phyloP scores from a whole-genome alignment of 2,329 filamentous ascomycete genomes.

The Rhynchosporium graminicola region DNA sequence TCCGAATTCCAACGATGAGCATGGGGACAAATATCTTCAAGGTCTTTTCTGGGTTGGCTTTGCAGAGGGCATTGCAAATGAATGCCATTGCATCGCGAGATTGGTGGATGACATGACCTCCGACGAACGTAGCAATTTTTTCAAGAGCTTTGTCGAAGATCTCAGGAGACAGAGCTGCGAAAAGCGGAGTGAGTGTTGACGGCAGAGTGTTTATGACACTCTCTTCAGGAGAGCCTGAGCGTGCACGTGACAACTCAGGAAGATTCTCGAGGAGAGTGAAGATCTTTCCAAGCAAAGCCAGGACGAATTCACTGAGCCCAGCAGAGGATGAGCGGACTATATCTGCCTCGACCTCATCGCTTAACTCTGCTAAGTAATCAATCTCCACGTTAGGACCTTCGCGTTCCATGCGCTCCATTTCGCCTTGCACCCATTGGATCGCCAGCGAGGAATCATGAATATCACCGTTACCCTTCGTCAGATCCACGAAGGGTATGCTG shows the following conservation, averaged over 20 bases:
- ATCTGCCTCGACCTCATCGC: conserved; percentile 80
- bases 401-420: conserved; percentile 90
- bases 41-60: conserved; percentile 91
- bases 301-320: conserved; percentile 88
- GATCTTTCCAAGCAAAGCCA: conserved; percentile 87
- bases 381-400: conserved; percentile 84
- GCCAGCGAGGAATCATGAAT: conserved; percentile 76
- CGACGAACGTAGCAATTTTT: conserved; percentile 89
- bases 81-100: conserved; percentile 98
- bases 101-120: conserved; percentile 94
- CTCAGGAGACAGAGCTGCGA: conserved; percentile 88
- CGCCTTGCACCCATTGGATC: conserved; percentile 88
- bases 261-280: conserved; percentile 95
- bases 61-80: conserved; percentile 94
- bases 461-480: conserved; percentile 68
- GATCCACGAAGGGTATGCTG: conserved; percentile 87
- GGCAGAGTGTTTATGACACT: conserved; percentile 95
- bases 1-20: conserved; percentile 86
- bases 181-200: conserved; percentile 84
- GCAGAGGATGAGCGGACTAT: conserved; percentile 93
- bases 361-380: conserved; percentile 79
- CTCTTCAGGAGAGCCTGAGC: conserved; percentile 91
- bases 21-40: conserved; percentile 89
- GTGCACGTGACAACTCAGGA: conserved; percentile 83
- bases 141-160: conserved; percentile 90